phyloP scores from a whole-genome alignment of 208 protist species.

The Leishmania lainsoni region DNA sequence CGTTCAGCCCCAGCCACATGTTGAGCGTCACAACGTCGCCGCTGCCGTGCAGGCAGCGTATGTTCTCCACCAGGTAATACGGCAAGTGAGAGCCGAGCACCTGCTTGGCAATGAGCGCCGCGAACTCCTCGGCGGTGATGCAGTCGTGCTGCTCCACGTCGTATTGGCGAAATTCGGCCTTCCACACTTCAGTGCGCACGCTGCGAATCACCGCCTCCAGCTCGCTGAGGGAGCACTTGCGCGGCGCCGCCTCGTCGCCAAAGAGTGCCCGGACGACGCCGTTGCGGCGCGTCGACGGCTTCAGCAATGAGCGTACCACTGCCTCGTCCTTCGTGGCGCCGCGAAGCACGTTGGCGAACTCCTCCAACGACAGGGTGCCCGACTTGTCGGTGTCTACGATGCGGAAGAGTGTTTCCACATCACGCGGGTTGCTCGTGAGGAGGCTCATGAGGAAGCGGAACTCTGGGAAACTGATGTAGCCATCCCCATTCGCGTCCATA shows the following conservation, averaged over 20 bases:
- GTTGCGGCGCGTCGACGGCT: constrained; percentile 42
- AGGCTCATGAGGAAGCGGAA: constrained; percentile 84
- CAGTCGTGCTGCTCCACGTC: constrained; percentile 48
- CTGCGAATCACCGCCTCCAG: constrained; percentile 50
- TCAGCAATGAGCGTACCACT: constrained; percentile 48
- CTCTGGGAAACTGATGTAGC: constrained; percentile 79
- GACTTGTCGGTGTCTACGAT: constrained; percentile 63
- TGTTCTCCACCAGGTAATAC: constrained; percentile 82
- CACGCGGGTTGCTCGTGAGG: constrained; percentile 57
- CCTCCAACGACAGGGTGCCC: constrained; percentile 53
- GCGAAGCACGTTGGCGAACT: constrained; percentile 79
- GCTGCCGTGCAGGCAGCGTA: constrained; percentile 62
- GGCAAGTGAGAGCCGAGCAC: constrained; percentile 86
- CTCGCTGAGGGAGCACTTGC: constrained; percentile 52
- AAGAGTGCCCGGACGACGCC: constrained; percentile 71
- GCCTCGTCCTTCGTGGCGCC: constrained; percentile 62
- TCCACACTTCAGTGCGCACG: constrained; percentile 79
- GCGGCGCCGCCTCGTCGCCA: constrained; percentile 37
- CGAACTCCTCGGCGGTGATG: constrained; percentile 79
- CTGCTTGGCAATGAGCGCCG: constrained; percentile 73
- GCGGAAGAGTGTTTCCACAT: constrained; percentile 63
- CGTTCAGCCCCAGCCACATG: constrained; percentile 81
- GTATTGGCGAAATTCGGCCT: constrained; percentile 79
- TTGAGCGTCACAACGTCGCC: constrained; percentile 51
- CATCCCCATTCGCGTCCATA: constrained; percentile 83